Evolutionary conservation across 2,329 filamentous ascomycete genomes (phyloP).

Genomic region (Plenodomus biglobosus): DNA sequence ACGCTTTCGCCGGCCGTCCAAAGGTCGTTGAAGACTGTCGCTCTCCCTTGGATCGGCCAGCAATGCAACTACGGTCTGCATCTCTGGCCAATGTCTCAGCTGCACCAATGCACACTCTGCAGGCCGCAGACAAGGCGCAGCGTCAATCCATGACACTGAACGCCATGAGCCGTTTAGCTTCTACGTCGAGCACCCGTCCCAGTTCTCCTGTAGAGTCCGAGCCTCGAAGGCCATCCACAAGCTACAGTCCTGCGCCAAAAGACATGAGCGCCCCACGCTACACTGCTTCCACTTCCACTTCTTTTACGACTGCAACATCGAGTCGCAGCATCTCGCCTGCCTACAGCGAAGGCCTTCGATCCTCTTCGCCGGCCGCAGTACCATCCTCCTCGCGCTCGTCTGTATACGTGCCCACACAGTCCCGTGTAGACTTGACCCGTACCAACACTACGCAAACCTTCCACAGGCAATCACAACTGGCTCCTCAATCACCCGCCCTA

Average conservation of each 20-base stretch:
- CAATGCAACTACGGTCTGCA: constrained; percentile 32
- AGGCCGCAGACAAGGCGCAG: constrained; percentile 27
- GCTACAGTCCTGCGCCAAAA: constrained; percentile 26
- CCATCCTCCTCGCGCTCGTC: constrained; percentile 28
- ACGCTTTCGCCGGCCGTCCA: constrained; percentile 42
- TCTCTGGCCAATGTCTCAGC: constrained; percentile 39
- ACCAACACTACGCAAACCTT: constrained; percentile 21
- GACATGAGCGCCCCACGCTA: constrained; percentile 22
- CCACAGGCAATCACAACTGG: constrained; percentile 27
- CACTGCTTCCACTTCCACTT: constrained; percentile 26
- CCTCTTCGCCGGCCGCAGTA: constrained; percentile 19
- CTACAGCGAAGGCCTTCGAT: constrained; percentile 16
- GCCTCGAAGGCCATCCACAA: constrained; percentile 32
- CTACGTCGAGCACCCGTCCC: constrained; percentile 21
- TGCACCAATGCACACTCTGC: constrained; percentile 31
- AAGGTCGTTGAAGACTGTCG: constrained; percentile 42
- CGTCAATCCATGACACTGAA: constrained; percentile 30
- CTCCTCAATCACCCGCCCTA: constrained; percentile 36
- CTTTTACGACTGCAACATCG: constrained; percentile 26
- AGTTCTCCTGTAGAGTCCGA: constrained; percentile 25
- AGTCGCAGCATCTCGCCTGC: constrained; percentile 31
- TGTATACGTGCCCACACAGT: constrained; percentile 26
- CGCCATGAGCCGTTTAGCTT: constrained; percentile 11
- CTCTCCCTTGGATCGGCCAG: constrained; percentile 19
- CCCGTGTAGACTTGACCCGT: constrained; percentile 19